Percentiles rank a stretch among this genome's conserved stretches.
phyloP scores from a whole-genome alignment of 768 basidiomycete genomes.

The Agaricus subrufescens region DNA sequence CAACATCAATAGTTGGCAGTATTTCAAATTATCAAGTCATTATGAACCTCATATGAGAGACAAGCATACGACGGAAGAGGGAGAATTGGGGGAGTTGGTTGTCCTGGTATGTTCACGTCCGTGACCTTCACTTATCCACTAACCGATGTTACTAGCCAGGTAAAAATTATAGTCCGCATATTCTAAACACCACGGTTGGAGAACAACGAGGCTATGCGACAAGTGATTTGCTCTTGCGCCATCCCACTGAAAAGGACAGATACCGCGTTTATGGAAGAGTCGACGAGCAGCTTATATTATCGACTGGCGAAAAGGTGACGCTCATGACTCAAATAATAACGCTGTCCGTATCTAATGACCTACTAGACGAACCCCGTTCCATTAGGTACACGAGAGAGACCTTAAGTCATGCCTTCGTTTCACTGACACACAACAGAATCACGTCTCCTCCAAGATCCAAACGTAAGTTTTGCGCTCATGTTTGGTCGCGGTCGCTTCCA shows the following conservation, averaged over 20 bases:
- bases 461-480: conserved; percentile 27
- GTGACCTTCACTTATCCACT: no score
- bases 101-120: no score
- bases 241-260: conserved; percentile 29
- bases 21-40: background rate
- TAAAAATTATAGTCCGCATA: background rate
- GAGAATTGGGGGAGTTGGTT: background rate
- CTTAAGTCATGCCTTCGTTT: background rate
- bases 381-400: background rate
- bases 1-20: background rate
- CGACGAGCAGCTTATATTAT: conserved; percentile 43
- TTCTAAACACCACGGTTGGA: conserved; percentile 27
- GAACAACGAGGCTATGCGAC: conserved; percentile 29
- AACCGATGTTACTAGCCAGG: no score
- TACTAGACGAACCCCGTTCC: conserved; percentile 8
- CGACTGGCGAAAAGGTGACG: conserved; percentile 26
- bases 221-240: conserved; percentile 32
- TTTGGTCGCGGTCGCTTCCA: conserved; percentile 37
- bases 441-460: conserved; percentile 28
- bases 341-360: no score
- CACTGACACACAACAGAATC: conserved; percentile 9
- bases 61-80: background rate
- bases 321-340: background rate
- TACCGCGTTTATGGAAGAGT: conserved; percentile 34
- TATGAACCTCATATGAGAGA: background rate